Evolutionary conservation across 257 asterid genomes (phyloP).

Genomic region (Penstemon davidsonii): DNA sequence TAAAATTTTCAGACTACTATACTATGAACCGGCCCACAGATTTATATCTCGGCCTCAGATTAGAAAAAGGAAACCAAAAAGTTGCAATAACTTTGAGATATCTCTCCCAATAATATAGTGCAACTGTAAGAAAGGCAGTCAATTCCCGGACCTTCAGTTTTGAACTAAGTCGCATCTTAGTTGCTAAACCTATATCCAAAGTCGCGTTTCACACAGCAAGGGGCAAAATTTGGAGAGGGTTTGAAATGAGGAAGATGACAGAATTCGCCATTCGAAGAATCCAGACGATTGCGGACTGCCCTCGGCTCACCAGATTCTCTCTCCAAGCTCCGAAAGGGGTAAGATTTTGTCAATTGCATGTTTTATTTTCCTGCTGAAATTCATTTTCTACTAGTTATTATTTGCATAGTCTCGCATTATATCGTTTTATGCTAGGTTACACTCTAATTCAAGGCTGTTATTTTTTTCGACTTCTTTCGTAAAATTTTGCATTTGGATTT

Average conservation of each 20-base stretch:
- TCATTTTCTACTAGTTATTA: not conserved
- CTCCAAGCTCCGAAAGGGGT: conserved; percentile 65
- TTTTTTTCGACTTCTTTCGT: not conserved
- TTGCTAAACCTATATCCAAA: too few relatives aligned
- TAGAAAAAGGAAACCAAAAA: too few relatives aligned
- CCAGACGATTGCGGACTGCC: conserved; percentile 45
- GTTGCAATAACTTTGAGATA: too few relatives aligned
- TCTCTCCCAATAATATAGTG: too few relatives aligned
- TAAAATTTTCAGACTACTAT: too few relatives aligned
- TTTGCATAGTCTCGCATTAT: not conserved
- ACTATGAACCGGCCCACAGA: too few relatives aligned
- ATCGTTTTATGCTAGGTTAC: not conserved
- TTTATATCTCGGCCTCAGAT: too few relatives aligned
- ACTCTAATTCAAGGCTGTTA: too few relatives aligned
- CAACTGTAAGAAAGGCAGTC: too few relatives aligned
- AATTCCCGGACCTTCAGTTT: too few relatives aligned
- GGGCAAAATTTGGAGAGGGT: not conserved
- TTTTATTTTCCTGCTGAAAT: not conserved
- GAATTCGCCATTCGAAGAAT: conserved; percentile 43
- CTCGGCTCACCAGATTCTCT: conserved; percentile 54
- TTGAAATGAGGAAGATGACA: conserved; percentile 17
- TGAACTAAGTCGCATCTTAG: too few relatives aligned
- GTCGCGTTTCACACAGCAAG: too few relatives aligned
- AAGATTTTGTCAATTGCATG: conserved; percentile 25
- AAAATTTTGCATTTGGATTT: not conserved